Conservation (phyloP, 495 filamentous ascomycete genomes). For the Penicillium verhagenii region DNA sequence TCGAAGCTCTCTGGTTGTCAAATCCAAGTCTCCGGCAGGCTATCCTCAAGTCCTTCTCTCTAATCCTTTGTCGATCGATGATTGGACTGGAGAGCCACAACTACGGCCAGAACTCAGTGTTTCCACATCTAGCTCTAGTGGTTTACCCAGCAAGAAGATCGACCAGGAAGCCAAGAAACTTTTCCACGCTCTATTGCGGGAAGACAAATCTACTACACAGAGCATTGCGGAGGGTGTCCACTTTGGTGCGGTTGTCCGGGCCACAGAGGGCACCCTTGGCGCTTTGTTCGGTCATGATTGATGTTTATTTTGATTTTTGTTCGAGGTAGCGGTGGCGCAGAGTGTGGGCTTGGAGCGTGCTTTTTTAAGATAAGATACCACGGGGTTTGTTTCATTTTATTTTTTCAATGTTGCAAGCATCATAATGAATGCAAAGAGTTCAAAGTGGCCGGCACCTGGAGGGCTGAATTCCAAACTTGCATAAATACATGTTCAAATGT, state of each 20-base stretch:
- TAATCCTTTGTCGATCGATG: constrained; percentile 35
- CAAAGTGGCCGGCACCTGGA: too few species aligned
- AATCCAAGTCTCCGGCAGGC: constrained; percentile 13
- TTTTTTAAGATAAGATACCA: constrained; percentile 21
- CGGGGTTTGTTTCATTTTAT: too few species aligned
- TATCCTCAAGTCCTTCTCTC: constrained; percentile 29
- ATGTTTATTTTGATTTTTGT: neutral
- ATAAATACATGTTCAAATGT: too few species aligned
- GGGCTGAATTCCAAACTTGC: too few species aligned
- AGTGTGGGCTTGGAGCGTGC: neutral
- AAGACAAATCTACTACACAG: constrained; percentile 16
- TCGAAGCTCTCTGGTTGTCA: constrained; percentile 40
- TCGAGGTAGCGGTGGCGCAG: constrained; percentile 13
- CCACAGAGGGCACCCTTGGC: constrained; percentile 34
- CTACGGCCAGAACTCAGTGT: constrained; percentile 37
- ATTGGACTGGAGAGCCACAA: constrained; percentile 43
- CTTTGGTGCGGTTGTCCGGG: constrained; percentile 32
- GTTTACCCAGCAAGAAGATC: constrained; percentile 25
- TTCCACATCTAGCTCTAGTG: constrained; percentile 17
- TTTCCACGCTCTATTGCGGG: constrained; percentile 38
- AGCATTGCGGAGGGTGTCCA: constrained; percentile 15
- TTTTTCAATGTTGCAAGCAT: neutral
- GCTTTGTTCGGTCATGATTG: constrained; percentile 30
- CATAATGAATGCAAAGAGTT: too few species aligned
- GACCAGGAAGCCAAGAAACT: constrained; percentile 40